Evolutionary conservation across 176 grass and related monocot species (phyloP).

Genomic region (Eleusine coracana): DNA sequence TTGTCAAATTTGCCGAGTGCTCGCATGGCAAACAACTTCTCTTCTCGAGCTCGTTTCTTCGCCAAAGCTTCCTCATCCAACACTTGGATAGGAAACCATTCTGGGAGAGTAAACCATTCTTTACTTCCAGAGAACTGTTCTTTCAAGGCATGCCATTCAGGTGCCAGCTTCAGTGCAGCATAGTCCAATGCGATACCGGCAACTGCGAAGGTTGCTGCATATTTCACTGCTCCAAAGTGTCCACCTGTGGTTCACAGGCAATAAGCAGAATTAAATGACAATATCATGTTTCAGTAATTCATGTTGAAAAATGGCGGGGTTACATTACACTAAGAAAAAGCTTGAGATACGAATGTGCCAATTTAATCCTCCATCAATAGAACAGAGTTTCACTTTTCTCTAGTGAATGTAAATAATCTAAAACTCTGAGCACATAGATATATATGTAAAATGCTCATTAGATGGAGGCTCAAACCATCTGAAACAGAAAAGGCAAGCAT

Average conservation of each 20-base stretch:
- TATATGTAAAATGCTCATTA: not conserved
- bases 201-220: constrained; percentile 68
- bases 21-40: constrained; percentile 51
- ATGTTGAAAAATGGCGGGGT: not conserved
- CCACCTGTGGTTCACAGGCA: constrained; percentile 57
- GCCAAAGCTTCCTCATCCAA: constrained; percentile 83
- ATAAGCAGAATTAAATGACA: not conserved
- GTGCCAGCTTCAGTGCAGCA: constrained; percentile 49
- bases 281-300: not conserved
- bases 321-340: not conserved
- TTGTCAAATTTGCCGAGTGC: constrained; percentile 54
- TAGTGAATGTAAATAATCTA: constrained; percentile 15
- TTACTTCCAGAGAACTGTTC: constrained; percentile 46
- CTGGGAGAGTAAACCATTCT: constrained; percentile 63
- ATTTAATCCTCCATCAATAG: not conserved
- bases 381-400: not conserved
- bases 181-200: constrained; percentile 71
- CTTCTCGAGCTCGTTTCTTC: constrained; percentile 57
- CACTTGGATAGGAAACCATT: constrained; percentile 88
- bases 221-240: constrained; percentile 70
- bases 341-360: not conserved
- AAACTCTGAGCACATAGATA: not conserved
- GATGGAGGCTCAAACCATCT: not conserved
- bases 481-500: not conserved
- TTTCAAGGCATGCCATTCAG: constrained; percentile 46